phyloP scores from a whole-genome alignment of 352 stramenopile genomes.

The Pythium phragmitis region DNA sequence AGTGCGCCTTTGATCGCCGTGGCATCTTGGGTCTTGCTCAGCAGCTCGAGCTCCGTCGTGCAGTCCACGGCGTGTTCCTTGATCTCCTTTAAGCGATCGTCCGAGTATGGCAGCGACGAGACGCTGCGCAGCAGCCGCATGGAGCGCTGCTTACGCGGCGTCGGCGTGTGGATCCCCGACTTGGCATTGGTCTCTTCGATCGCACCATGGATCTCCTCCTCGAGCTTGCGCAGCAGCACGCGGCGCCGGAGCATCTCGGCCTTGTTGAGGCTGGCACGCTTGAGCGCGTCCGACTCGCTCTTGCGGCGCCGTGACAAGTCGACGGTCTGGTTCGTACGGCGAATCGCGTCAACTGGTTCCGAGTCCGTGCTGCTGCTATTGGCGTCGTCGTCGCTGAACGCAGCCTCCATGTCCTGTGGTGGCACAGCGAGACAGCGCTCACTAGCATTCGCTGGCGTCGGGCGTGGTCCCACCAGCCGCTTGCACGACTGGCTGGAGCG shows the following conservation, averaged over 20 bases:
- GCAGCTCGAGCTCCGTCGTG: conserved; percentile 48
- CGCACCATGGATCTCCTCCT: conserved; percentile 70
- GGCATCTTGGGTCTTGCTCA: conserved; percentile 26
- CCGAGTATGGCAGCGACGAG: conserved; percentile 35
- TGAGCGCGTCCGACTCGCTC: conserved; percentile 68
- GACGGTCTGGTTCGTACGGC: conserved; percentile 7
- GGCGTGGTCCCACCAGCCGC: conserved; percentile 1
- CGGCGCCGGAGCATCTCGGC: conserved; percentile 65
- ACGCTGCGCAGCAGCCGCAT: conserved; percentile 28
- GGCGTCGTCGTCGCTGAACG: conserved; percentile 26
- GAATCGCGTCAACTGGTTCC: conserved; percentile 21
- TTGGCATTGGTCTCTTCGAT: conserved; percentile 51
- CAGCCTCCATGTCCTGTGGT: conserved; percentile 22
- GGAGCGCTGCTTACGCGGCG: conserved; percentile 12
- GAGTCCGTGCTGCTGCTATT: conserved; percentile 31
- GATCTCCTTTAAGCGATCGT: conserved; percentile 56
- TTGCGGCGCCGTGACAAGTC: conserved; percentile 54
- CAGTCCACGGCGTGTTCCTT: conserved; percentile 64
- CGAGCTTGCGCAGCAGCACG: conserved; percentile 62
- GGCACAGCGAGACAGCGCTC: conserved; percentile 5
- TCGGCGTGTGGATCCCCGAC: neutral
- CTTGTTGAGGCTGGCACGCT: conserved; percentile 46
- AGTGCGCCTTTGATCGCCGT: conserved; percentile 44
- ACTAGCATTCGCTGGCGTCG: neutral
- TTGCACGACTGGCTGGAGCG: conserved; percentile 6